Conservation (phyloP, 176 grass and related monocot genomes). For the Phragmites australis region DNA sequence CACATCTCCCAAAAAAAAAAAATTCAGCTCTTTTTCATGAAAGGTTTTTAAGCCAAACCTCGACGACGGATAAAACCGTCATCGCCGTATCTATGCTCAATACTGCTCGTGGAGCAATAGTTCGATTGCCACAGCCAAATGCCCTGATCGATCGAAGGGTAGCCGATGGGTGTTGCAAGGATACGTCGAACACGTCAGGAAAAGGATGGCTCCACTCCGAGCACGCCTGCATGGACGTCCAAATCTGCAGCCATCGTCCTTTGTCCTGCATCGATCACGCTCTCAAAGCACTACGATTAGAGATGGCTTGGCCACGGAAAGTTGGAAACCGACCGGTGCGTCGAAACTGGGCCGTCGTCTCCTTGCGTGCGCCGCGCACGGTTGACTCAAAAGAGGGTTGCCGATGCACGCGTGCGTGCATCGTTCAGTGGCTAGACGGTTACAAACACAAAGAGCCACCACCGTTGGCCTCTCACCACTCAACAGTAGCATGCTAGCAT, state of each 20-base stretch:
- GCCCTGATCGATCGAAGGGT: conserved; percentile 1
- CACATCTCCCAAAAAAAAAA: too few relatives aligned
- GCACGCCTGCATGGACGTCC: too few relatives aligned
- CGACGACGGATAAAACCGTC: too few relatives aligned
- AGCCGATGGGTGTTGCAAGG: background rate
- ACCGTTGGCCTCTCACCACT: background rate
- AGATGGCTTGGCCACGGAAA: background rate
- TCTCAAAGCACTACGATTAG: conserved; percentile 10
- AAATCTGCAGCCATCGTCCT: conserved; percentile 24
- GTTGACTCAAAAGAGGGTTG: background rate
- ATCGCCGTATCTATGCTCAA: too few relatives aligned
- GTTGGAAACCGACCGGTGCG: conserved; percentile 1
- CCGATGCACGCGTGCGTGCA: background rate
- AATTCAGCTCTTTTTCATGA: background rate
- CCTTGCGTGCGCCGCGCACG: background rate
- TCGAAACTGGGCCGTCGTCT: background rate
- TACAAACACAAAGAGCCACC: background rate
- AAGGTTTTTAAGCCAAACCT: background rate
- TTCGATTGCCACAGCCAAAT: conserved; percentile 13
- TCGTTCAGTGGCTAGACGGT: background rate
- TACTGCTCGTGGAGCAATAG: conserved; percentile 36
- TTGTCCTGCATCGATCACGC: conserved; percentile 57
- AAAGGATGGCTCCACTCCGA: too few relatives aligned
- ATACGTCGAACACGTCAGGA: background rate
- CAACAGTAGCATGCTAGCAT: background rate